Evolutionary conservation across 768 basidiomycete genomes (phyloP).

Genomic region (Kwoniella pini): DNA sequence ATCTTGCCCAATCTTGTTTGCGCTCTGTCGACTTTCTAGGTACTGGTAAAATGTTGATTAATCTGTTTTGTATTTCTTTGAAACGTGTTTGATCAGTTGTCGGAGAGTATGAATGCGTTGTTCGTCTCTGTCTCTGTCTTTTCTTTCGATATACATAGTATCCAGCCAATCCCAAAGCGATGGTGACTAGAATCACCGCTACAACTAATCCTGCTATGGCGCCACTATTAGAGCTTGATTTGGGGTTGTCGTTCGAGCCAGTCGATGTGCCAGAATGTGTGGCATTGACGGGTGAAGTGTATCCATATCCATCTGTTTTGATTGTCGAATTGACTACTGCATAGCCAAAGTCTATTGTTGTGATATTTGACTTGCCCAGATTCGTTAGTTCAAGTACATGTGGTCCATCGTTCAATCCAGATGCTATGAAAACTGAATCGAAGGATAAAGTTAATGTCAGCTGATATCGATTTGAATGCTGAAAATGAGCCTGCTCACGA

Average conservation of each 20-base stretch:
- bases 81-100: neutral
- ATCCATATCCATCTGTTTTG: neutral
- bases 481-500: neutral
- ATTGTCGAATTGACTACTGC: conserved; percentile 33
- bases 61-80: neutral
- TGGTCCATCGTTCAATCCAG: conserved; percentile 22
- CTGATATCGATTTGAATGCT: neutral
- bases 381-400: conserved; percentile 26
- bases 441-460: neutral
- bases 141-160: neutral
- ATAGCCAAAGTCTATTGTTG: conserved; percentile 29
- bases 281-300: neutral
- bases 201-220: neutral
- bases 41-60: neutral
- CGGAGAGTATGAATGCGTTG: no score
- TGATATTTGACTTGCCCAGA: neutral
- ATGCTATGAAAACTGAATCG: conserved; percentile 24
- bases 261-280: neutral
- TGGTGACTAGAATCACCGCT: neutral
- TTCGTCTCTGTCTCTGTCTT: neutral
- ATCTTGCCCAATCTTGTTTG: neutral
- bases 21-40: neutral
- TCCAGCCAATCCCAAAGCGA: neutral
- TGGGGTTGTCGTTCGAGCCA: neutral
- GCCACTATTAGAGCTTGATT: neutral